Conservation (phyloP, 768 basidiomycete species). For the Rhizopogon vesiculosus region DNA sequence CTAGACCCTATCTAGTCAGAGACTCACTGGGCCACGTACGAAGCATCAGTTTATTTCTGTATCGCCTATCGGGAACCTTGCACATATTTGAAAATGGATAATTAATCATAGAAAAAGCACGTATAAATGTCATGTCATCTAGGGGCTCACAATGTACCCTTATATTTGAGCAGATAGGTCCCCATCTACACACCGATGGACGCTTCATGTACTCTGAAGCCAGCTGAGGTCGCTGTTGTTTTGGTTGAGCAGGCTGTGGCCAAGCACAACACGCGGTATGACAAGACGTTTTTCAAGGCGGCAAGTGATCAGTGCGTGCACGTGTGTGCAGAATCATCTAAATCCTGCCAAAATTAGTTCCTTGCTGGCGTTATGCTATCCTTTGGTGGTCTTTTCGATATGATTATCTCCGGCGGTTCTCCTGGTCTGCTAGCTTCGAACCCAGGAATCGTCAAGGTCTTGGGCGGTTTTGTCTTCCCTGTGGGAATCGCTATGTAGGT, state of each 20-base stretch:
- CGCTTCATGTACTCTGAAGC: constrained; percentile 46
- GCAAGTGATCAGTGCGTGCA: constrained; percentile 32
- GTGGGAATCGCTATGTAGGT: constrained; percentile 72
- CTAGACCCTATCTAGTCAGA: neutral
- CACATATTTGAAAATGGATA: no score
- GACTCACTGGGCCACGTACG: neutral
- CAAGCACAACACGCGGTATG: constrained; percentile 62
- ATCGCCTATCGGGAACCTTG: constrained; percentile 1
- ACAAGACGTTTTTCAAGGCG: constrained; percentile 62
- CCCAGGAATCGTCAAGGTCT: constrained; percentile 63
- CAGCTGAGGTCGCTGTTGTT: constrained; percentile 50
- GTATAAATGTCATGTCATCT: no score
- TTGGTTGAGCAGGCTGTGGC: constrained; percentile 53
- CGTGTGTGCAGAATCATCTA: neutral
- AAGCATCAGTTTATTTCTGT: constrained; percentile 5
- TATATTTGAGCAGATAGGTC: constrained; percentile 2
- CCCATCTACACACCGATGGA: constrained; percentile 12
- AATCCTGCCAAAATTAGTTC: constrained; percentile 35
- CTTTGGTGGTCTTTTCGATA: constrained; percentile 64
- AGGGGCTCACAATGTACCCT: neutral
- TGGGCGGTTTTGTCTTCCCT: constrained; percentile 71
- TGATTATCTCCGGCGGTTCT: constrained; percentile 59
- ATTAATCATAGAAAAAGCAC: no score
- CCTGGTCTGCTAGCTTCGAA: constrained; percentile 43
- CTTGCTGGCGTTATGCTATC: constrained; percentile 68